Conservation (phyloP, 2,329 filamentous ascomycete species). For the Fusarium hostae region DNA sequence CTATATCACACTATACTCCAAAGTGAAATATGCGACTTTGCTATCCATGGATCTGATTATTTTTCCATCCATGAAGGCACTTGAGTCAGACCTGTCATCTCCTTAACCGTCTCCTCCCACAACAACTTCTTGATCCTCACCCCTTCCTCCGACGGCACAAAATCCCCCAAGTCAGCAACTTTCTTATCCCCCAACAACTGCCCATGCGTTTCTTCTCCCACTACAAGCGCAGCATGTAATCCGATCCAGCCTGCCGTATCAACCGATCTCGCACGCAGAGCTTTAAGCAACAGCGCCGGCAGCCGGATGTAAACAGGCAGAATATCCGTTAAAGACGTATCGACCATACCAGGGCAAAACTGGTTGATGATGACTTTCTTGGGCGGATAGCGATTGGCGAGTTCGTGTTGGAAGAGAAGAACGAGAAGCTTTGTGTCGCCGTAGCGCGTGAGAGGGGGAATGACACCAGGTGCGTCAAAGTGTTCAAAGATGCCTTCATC, state of each 20-base stretch:
- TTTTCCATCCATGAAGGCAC: neutral
- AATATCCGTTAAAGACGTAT: conserved; percentile 15
- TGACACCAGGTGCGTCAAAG: neutral
- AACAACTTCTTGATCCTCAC: neutral
- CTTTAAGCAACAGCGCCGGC: neutral
- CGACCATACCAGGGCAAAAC: conserved; percentile 8
- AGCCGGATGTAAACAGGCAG: conserved; percentile 27
- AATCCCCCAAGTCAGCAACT: neutral
- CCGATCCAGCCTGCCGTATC: conserved; percentile 29
- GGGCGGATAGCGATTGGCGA: conserved; percentile 8
- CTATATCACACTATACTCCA: too few relatives aligned
- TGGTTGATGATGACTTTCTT: neutral
- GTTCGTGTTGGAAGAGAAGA: conserved; percentile 31
- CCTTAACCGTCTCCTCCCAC: conserved; percentile 1
- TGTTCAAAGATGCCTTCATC: neutral
- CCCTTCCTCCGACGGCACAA: neutral
- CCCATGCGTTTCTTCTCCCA: conserved; percentile 27
- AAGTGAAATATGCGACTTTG: too few relatives aligned
- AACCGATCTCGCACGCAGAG: conserved; percentile 7
- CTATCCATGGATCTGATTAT: neutral
- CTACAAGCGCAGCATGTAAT: conserved; percentile 30
- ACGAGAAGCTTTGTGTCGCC: conserved; percentile 16
- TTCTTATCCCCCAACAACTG: conserved; percentile 21
- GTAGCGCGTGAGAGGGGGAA: neutral
- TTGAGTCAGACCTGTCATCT: neutral